Conservation (phyloP, 139 green algal species). For the Ulvella scutata region DNA sequence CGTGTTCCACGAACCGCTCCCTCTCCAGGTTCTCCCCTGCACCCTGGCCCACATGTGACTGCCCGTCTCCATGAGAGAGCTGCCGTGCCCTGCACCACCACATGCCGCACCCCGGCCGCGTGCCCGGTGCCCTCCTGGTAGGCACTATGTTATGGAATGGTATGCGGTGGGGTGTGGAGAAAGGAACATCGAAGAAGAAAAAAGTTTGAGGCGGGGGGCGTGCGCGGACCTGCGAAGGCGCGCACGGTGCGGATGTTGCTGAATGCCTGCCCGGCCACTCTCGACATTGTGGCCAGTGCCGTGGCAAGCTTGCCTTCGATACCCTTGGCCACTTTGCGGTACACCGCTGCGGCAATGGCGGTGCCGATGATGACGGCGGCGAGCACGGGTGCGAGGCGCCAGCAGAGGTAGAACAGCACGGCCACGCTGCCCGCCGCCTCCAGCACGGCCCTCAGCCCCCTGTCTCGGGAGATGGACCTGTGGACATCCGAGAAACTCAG, state of each 20-base stretch:
- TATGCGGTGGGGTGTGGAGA: too few species aligned
- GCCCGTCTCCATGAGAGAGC: too few species aligned
- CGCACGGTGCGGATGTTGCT: constrained; percentile 57
- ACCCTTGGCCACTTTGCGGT: constrained; percentile 39
- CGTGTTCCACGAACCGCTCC: constrained; percentile 56
- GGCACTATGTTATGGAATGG: too few species aligned
- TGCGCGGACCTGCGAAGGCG: constrained; percentile 35
- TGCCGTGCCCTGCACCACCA: too few species aligned
- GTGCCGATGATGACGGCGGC: constrained; percentile 57
- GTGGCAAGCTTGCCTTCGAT: constrained; percentile 21
- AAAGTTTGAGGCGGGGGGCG: background rate
- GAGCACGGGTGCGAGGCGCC: constrained; percentile 63
- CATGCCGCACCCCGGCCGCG: too few species aligned
- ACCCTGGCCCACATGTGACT: background rate
- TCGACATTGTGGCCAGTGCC: background rate
- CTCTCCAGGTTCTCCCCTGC: constrained; percentile 65
- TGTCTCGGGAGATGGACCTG: constrained; percentile 56
- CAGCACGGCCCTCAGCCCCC: constrained; percentile 50
- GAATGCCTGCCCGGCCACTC: constrained; percentile 20
- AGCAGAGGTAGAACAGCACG: constrained; percentile 61
- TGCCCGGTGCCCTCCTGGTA: too few species aligned
- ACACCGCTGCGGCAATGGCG: constrained; percentile 46
- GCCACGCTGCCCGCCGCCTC: constrained; percentile 49
- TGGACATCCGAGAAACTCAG: background rate
- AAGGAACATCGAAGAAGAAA: too few species aligned